Conservation (phyloP, 768 basidiomycete genomes). For the Mycena sanguinolenta region DNA sequence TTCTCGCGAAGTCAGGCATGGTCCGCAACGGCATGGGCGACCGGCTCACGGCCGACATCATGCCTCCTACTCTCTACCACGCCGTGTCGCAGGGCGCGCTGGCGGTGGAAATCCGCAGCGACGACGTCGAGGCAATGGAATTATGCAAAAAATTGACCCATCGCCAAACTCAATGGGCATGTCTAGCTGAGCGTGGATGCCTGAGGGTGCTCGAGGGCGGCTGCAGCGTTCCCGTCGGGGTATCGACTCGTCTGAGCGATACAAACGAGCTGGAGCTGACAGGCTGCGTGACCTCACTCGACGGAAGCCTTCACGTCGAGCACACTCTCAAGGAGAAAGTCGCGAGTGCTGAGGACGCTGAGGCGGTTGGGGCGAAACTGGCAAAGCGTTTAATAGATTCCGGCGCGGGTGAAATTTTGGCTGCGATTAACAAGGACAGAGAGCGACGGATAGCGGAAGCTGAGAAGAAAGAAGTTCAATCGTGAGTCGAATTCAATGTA, state of each 20-base stretch:
- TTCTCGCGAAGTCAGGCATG: slow-evolving; percentile 95
- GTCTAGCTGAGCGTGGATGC: slow-evolving; percentile 88
- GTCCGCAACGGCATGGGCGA: slow-evolving; percentile 80
- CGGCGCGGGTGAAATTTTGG: slow-evolving; percentile 86
- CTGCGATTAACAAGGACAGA: slow-evolving; percentile 84
- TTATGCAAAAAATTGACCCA: slow-evolving; percentile 81
- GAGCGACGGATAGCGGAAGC: slow-evolving; percentile 60
- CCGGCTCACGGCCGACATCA: slow-evolving; percentile 82
- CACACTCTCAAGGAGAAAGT: slow-evolving; percentile 69
- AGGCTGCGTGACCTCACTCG: slow-evolving; percentile 88
- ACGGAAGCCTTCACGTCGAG: slow-evolving; percentile 81
- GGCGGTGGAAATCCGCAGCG: slow-evolving; percentile 83
- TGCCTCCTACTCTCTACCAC: slow-evolving; percentile 81
- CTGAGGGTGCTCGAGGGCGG: slow-evolving; percentile 94
- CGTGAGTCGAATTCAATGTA: slow-evolving; percentile 9
- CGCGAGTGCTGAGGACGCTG: slow-evolving; percentile 65
- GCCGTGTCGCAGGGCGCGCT: slow-evolving; percentile 97
- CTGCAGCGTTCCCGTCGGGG: slow-evolving; percentile 96
- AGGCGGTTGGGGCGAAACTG: slow-evolving; percentile 74
- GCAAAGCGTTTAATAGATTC: slow-evolving; percentile 73
- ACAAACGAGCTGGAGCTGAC: slow-evolving; percentile 68
- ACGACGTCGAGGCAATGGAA: slow-evolving; percentile 71
- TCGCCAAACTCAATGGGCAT: slow-evolving; percentile 81
- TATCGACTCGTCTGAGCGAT: slow-evolving; percentile 64
- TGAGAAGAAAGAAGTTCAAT: slow-evolving; percentile 35